Evolutionary conservation across 176 grass and related monocot genomes (phyloP).

Genomic region (Oropetium thomaeum): DNA sequence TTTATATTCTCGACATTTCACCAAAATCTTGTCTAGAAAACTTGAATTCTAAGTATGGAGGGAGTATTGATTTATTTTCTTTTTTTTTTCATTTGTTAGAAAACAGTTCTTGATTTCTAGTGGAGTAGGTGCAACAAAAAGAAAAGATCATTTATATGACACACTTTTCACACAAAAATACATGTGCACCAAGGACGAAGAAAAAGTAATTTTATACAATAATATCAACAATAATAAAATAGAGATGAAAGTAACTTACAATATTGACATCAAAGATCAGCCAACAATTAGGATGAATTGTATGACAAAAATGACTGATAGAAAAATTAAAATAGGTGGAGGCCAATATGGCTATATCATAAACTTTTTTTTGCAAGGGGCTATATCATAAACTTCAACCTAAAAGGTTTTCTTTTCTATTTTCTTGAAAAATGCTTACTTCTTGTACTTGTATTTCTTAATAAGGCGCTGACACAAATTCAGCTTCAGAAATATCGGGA

Average conservation of each 20-base stretch:
- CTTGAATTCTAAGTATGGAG: too few species aligned
- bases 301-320: not conserved
- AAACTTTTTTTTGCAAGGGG: not conserved
- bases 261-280: not conserved
- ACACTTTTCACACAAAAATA: not conserved
- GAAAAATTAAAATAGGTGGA: too few species aligned
- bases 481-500: not conserved
- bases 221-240: too few species aligned
- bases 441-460: too few species aligned
- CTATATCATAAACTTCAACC: not conserved
- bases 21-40: too few species aligned
- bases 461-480: not conserved
- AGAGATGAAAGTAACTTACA: too few species aligned
- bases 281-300: not conserved
- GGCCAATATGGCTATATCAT: not conserved
- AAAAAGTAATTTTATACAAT: not conserved
- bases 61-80: not conserved
- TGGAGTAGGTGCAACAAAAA: conserved; percentile 18
- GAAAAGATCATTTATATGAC: not conserved
- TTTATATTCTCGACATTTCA: too few species aligned
- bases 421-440: not conserved
- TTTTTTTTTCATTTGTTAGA: not conserved
- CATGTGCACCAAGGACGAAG: not conserved
- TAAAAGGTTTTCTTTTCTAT: too few species aligned
- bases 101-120: not conserved